Evolutionary conservation across 345 rosid genomes (phyloP), one percentile per base, ranked within the genome.

Genomic region (Syzygium oleosum): DNA sequence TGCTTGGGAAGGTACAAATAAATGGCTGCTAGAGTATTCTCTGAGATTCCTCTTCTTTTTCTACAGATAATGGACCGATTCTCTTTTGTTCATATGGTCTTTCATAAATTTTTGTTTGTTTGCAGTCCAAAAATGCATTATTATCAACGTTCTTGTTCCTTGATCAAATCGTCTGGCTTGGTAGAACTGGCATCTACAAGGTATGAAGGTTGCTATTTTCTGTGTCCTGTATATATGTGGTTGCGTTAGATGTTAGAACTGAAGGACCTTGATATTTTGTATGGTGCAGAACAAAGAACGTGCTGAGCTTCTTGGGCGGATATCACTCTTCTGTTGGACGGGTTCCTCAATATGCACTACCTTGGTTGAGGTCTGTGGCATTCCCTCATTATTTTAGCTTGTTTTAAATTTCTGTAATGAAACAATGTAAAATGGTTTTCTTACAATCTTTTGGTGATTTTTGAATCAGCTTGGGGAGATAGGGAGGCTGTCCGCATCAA

Each of bases 101-200:
- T 79, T 51, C 59, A 25, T 55, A 53, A 55, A 53, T 85, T 87
- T 85, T 84, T 49, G 78, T 90, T 56, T 41, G 43, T 79, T 85
- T 92, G 86, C 96, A 98, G 99, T 97, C 98, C 15, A 97, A 97
- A 90, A 95, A 98, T 94, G 99, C 99, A 0, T 86, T 97, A 61
- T 84, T 95, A 89, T 96, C 98, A 49, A 94, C 97, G 59, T 98
- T 96, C 96, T 92, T 96, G 90, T 98, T 98, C 88, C 98, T 98
- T 77, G 99, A 98, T 94, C 99, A 98, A 96, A 84, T 98, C 65
- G 98, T 97, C 77, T 98, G 99, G 99, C 99, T 98, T 88, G 93
- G 96, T 87, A 94, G 99, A 94, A 87, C 95, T 65, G 99, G 99
- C 68, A 94, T 98, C 83, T 97, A 96, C 88, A 95, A 98, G 99